These are phyloP conservation scores for Trypanosoma cruzi DNA, from an alignment of 208 protist genomes.

Conservation along the genomic window DNA sequence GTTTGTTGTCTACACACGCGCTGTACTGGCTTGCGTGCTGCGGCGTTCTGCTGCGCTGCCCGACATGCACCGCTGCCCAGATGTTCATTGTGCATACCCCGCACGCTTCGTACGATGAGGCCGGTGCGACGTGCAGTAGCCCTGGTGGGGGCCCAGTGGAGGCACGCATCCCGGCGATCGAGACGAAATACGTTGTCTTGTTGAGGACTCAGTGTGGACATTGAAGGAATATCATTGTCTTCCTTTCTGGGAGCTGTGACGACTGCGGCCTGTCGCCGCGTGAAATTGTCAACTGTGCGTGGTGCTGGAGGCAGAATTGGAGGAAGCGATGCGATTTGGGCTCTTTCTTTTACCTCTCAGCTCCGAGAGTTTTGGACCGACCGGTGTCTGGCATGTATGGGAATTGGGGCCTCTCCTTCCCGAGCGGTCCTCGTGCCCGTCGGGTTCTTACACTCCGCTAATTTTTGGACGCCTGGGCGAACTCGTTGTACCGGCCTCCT, in stretches of 20 bases:
- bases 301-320: slow-evolving; percentile 10
- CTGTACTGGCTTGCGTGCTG: neutral
- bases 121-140: neutral
- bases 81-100: neutral
- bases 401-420: slow-evolving; percentile 5
- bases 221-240: neutral
- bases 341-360: neutral
- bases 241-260: slow-evolving; percentile 14
- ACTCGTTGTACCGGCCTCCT: neutral
- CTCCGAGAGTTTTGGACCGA: neutral
- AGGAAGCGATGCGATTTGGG: neutral
- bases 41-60: neutral
- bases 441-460: neutral
- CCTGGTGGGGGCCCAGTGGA: slow-evolving; percentile 8
- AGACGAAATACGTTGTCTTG: neutral
- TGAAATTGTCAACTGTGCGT: neutral
- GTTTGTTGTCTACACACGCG: neutral
- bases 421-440: neutral
- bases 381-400: slow-evolving; percentile 11
- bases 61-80: slow-evolving; percentile 1
- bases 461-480: neutral
- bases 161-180: slow-evolving; percentile 1
- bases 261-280: neutral
- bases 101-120: neutral
- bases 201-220: neutral